phyloP scores from a whole-genome alignment of 1,139 yeast genomes.

The Petasospora rhodanensis region DNA sequence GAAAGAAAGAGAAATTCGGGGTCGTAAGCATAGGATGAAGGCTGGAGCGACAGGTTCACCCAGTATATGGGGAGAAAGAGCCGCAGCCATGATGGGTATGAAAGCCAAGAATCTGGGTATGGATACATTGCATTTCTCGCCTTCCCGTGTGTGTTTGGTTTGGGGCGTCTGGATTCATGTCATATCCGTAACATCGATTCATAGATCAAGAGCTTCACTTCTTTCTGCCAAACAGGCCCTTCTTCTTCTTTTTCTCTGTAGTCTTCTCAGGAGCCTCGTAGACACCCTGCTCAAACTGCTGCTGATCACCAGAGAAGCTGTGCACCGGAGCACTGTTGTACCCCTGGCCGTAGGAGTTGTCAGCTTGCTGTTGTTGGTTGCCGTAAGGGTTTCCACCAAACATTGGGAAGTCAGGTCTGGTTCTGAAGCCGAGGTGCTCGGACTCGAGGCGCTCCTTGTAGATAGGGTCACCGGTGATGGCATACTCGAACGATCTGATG shows the following conservation, averaged over 20 bases:
- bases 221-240: constrained; percentile 76
- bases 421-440: constrained; percentile 72
- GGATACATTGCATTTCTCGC: too few relatives aligned
- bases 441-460: constrained; percentile 81
- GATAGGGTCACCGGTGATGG: constrained; percentile 80
- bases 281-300: constrained; percentile 54
- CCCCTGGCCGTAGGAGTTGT: constrained; percentile 4
- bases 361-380: constrained; percentile 3
- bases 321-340: constrained; percentile 14
- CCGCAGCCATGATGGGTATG: too few relatives aligned
- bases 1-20: too few relatives aligned
- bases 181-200: too few relatives aligned
- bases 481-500: constrained; percentile 84
- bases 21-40: too few relatives aligned
- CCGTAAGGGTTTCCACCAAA: constrained; percentile 34
- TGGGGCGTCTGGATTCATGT: too few relatives aligned
- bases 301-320: constrained; percentile 28
- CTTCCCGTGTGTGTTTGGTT: too few relatives aligned
- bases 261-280: constrained; percentile 55
- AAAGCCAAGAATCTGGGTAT: too few relatives aligned
- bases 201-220: too few relatives aligned
- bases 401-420: constrained; percentile 50
- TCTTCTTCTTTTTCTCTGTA: constrained; percentile 52
- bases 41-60: too few relatives aligned
- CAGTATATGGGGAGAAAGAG: too few relatives aligned